Conservation (phyloP, 2,329 filamentous ascomycete genomes). For the Raffaelea albimanens region DNA sequence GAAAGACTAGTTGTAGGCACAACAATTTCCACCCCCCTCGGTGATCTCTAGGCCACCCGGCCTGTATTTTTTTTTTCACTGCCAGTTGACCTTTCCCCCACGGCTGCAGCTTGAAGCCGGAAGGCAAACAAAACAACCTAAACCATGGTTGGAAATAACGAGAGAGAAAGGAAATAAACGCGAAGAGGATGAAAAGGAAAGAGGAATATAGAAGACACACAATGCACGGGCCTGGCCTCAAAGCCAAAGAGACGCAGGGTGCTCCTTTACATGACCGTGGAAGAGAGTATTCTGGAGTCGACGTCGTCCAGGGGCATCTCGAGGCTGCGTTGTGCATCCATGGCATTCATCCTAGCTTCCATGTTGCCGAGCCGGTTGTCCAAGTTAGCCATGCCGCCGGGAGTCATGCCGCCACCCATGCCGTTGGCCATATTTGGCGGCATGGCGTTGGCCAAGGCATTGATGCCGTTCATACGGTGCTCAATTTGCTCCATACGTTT, state of each 20-base stretch:
- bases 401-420: constrained; percentile 18
- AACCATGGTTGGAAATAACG: neutral
- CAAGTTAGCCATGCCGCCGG: constrained; percentile 16
- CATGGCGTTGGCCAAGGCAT: constrained; percentile 4
- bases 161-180: neutral
- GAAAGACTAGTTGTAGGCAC: no score
- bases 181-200: neutral
- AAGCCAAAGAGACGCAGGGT: neutral
- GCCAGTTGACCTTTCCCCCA: no score
- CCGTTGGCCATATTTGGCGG: constrained; percentile 17
- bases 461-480: constrained; percentile 16
- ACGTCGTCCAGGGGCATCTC: constrained; percentile 29
- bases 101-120: no score
- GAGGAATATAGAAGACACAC: neutral
- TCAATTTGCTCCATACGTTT: constrained; percentile 48
- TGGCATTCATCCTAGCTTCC: constrained; percentile 27
- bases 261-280: constrained; percentile 22
- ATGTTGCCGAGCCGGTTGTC: constrained; percentile 22
- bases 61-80: no score
- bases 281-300: constrained; percentile 25
- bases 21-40: no score
- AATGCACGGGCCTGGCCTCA: neutral
- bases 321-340: constrained; percentile 26
- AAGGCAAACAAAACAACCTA: neutral
- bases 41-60: no score